Evolutionary conservation across 2,329 filamentous ascomycete species (phyloP).

Genomic region (Sporothrix inflata): DNA sequence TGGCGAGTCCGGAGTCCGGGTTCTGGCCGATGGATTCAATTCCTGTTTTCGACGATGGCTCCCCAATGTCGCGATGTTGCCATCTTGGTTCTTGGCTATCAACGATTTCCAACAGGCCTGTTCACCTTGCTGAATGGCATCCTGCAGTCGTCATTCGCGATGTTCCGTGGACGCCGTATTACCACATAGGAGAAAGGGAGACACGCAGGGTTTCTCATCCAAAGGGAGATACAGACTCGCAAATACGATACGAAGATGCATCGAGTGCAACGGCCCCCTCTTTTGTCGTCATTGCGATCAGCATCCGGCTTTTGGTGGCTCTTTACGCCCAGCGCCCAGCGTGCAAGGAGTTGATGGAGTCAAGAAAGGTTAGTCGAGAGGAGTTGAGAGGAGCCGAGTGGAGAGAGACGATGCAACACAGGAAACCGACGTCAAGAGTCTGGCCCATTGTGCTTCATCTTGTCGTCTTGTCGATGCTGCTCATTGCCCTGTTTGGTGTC

Average conservation of each 20-base stretch:
- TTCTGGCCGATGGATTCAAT: neutral
- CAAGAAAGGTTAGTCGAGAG: no score
- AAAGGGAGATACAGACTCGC: neutral
- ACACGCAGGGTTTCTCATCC: neutral
- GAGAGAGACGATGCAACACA: neutral
- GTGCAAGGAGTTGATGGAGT: neutral
- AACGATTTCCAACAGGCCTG: no score
- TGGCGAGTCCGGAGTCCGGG: neutral
- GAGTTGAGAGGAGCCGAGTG: no score
- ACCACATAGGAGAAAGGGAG: neutral
- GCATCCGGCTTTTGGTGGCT: neutral
- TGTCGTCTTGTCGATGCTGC: neutral
- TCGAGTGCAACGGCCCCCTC: constrained; percentile 8
- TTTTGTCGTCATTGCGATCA: constrained; percentile 26
- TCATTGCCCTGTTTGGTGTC: neutral
- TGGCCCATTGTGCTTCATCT: neutral
- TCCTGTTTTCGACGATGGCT: neutral
- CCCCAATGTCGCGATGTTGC: neutral
- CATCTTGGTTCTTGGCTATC: neutral
- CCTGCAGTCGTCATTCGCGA: neutral
- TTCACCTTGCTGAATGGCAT: no score
- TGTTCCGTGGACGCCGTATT: neutral
- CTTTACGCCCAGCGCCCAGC: no score
- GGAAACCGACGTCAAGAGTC: neutral
- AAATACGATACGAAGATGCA: neutral